phyloP scores from a whole-genome alignment of 495 filamentous ascomycete species.

The Hypomontagnella submonticulosa region DNA sequence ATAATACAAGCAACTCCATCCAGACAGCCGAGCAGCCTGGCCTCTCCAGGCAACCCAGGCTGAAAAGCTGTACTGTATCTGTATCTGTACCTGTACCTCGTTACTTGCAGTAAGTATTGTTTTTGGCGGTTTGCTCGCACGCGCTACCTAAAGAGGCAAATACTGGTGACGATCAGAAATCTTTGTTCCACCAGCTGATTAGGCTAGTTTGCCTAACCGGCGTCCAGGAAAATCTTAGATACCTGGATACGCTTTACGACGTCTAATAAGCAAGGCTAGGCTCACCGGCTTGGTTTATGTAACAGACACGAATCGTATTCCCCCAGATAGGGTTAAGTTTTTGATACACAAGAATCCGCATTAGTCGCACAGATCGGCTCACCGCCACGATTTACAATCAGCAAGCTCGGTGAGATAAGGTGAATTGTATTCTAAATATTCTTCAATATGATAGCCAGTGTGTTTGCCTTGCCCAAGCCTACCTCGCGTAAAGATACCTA shows the following conservation, averaged over 20 bases:
- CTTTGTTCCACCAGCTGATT: constrained; percentile 3
- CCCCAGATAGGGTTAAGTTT: constrained; percentile 5
- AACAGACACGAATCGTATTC: constrained; percentile 1
- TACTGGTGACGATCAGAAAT: constrained; percentile 25
- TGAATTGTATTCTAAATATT: no score
- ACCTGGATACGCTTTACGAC: constrained; percentile 3
- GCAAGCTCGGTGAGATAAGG: constrained; percentile 22
- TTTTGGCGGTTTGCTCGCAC: constrained; percentile 17
- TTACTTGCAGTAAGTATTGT: constrained; percentile 28
- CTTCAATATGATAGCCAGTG: not conserved
- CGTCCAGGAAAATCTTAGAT: constrained; percentile 1
- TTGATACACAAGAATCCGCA: constrained; percentile 15
- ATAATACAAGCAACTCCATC: constrained; percentile 22
- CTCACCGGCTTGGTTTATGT: constrained; percentile 21
- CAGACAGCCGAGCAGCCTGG: constrained; percentile 23
- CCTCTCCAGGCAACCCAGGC: constrained; percentile 24
- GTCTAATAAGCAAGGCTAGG: constrained; percentile 9
- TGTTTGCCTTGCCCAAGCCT: constrained; percentile 3
- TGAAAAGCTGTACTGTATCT: not conserved
- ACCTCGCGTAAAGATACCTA: constrained; percentile 1
- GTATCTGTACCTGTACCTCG: constrained; percentile 20
- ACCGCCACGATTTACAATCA: constrained; percentile 14
- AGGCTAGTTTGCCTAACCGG: constrained; percentile 15
- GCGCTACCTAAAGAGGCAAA: constrained; percentile 25
- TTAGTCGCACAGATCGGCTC: constrained; percentile 5